Evolutionary conservation across 805 yeast genomes (phyloP).

Genomic region (Schwanniomyces pseudopolymorphus): DNA sequence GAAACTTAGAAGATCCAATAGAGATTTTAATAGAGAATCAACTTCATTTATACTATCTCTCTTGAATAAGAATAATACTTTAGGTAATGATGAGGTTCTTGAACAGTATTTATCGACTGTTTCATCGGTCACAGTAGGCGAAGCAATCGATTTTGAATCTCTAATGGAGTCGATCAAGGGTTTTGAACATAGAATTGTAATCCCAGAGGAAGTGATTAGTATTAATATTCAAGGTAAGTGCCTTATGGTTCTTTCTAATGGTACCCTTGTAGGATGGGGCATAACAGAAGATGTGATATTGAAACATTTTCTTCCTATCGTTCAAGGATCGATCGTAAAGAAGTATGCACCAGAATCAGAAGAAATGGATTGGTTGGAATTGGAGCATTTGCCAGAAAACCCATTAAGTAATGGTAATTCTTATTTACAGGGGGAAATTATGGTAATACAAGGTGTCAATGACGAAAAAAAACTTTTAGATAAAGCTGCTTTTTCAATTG

Average conservation of each 20-base stretch:
- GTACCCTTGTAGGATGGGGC: slow-evolving; percentile 85
- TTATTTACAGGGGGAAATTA: slow-evolving; percentile 64
- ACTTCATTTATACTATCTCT: slow-evolving; percentile 23
- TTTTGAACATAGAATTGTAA: slow-evolving; percentile 24
- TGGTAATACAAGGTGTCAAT: slow-evolving; percentile 57
- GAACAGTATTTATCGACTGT: slow-evolving; percentile 45
- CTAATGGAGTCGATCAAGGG: slow-evolving; percentile 25
- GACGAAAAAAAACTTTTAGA: slow-evolving; percentile 57
- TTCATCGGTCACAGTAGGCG: slow-evolving; percentile 72
- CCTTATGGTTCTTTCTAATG: slow-evolving; percentile 69
- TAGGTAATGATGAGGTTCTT: slow-evolving; percentile 19
- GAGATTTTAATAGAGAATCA: slow-evolving; percentile 21
- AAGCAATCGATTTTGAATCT: slow-evolving; percentile 58
- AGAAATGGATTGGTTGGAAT: slow-evolving; percentile 78
- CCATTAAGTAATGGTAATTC: slow-evolving; percentile 28
- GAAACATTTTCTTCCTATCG: slow-evolving; percentile 49
- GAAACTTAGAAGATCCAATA: slow-evolving; percentile 24
- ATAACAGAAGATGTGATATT: slow-evolving; percentile 54
- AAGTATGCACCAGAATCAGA: slow-evolving; percentile 65
- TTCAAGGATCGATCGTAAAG: slow-evolving; percentile 44
- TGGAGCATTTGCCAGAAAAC: slow-evolving; percentile 20
- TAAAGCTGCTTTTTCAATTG: slow-evolving; percentile 86
- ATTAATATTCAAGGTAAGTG: slow-evolving; percentile 46
- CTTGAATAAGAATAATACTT: slow-evolving; percentile 18
- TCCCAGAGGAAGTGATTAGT: slow-evolving; percentile 69